Conservation (phyloP, 2,329 filamentous ascomycete species). For the Drechmeria coniospora region DNA sequence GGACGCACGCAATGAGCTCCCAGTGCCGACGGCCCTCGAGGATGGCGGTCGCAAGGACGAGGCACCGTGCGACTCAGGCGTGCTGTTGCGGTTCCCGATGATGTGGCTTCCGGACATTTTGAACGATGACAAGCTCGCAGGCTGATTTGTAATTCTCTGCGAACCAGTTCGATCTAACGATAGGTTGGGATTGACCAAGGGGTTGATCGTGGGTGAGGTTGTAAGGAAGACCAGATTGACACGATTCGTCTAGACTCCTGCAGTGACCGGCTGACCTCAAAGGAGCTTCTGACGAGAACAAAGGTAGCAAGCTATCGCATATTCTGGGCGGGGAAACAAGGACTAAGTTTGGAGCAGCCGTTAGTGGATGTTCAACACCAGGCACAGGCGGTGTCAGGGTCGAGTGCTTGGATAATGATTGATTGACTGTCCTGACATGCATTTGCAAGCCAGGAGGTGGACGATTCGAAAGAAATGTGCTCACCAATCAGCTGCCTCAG, state of each 20-base stretch:
- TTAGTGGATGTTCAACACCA: neutral
- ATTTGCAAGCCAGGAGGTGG: neutral
- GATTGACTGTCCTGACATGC: neutral
- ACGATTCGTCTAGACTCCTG: conserved; percentile 46
- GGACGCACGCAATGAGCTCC: conserved; percentile 81
- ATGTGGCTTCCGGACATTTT: conserved; percentile 54
- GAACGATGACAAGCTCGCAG: too few relatives aligned
- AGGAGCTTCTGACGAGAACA: conserved; percentile 35
- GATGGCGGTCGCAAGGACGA: conserved; percentile 70
- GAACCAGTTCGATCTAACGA: too few relatives aligned
- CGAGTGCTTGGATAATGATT: too few relatives aligned
- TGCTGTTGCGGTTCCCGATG: conserved; percentile 87
- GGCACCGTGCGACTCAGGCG: conserved; percentile 74
- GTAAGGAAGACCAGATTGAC: too few relatives aligned
- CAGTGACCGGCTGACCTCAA: conserved; percentile 74
- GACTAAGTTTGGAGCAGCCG: neutral
- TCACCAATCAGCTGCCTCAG: conserved; percentile 8
- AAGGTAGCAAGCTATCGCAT: conserved; percentile 17
- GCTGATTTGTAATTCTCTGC: too few relatives aligned
- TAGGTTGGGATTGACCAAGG: too few relatives aligned
- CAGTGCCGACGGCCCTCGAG: conserved; percentile 60
- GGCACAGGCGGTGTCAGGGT: too few relatives aligned
- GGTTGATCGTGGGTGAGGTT: too few relatives aligned
- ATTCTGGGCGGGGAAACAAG: conserved; percentile 11
- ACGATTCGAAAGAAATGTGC: neutral